These are phyloP conservation scores for Picea sitchensis DNA, from an alignment of 75 land plant species.

Conservation along the genomic window DNA sequence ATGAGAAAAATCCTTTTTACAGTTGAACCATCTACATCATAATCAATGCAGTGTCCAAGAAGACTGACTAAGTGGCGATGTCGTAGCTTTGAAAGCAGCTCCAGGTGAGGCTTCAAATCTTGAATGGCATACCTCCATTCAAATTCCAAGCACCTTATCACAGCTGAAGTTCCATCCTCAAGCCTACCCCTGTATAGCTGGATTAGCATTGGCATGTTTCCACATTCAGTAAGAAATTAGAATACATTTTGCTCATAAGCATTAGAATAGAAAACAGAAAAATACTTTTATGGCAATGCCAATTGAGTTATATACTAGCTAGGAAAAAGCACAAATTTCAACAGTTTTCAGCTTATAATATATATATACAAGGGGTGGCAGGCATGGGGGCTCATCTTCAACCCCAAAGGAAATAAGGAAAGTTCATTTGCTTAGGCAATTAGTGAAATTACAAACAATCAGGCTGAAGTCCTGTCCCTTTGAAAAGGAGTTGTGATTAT, in stretches of 20 bases:
- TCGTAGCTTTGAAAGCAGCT: constrained; percentile 70
- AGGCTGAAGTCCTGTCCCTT: too few relatives aligned
- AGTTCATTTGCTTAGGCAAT: too few relatives aligned
- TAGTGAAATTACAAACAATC: too few relatives aligned
- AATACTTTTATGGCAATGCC: background rate
- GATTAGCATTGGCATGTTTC: background rate
- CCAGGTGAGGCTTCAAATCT: constrained; percentile 62
- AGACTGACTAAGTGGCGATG: constrained; percentile 78
- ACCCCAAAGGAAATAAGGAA: too few relatives aligned
- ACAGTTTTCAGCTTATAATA: too few relatives aligned
- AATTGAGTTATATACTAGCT: background rate
- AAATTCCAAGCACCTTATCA: constrained; percentile 65
- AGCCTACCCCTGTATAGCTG: constrained; percentile 81
- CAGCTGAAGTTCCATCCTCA: constrained; percentile 66
- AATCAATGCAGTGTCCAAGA: constrained; percentile 84
- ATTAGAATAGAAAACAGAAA: background rate
- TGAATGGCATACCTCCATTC: constrained; percentile 33
- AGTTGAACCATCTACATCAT: constrained; percentile 35
- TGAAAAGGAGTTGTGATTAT: too few relatives aligned
- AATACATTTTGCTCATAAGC: background rate
- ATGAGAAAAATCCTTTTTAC: constrained; percentile 53
- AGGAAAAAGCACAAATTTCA: background rate
- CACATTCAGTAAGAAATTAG: background rate
- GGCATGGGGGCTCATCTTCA: too few relatives aligned
- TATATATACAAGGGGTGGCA: too few relatives aligned